phyloP scores from a whole-genome alignment of 805 yeast species.

The Metschnikowia noctiluminum region DNA sequence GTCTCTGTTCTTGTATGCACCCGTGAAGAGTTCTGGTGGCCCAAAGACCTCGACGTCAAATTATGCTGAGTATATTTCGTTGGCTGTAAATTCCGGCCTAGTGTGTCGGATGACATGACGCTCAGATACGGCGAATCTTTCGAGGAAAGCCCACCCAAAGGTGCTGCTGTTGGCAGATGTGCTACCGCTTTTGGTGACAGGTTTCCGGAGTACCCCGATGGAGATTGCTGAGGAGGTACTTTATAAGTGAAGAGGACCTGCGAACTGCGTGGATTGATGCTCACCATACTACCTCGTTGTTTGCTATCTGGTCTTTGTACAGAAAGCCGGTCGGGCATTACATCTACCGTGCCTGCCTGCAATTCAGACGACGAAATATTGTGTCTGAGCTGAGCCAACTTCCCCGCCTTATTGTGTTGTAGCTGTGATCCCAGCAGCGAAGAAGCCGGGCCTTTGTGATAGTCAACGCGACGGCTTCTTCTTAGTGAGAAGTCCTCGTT shows the following conservation, averaged over 20 bases:
- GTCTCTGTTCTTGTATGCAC: neutral
- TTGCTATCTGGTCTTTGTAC: neutral
- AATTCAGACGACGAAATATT: constrained; percentile 12
- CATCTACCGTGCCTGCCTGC: neutral
- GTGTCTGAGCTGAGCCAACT: constrained; percentile 24
- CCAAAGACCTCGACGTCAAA: constrained; percentile 8
- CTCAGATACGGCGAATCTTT: constrained; percentile 25
- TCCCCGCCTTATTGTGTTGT: constrained; percentile 23
- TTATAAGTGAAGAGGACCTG: constrained; percentile 36
- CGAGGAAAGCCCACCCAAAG: constrained; percentile 5
- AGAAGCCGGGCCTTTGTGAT: constrained; percentile 27
- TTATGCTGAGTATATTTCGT: constrained; percentile 15
- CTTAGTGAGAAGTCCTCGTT: constrained; percentile 28
- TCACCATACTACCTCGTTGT: constrained; percentile 10
- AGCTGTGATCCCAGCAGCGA: constrained; percentile 25
- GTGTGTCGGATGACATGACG: constrained; percentile 8
- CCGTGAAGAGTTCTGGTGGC: neutral
- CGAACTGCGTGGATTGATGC: constrained; percentile 27
- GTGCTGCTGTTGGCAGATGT: neutral
- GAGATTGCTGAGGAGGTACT: constrained; percentile 15
- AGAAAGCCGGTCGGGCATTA: neutral
- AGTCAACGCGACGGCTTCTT: constrained; percentile 40
- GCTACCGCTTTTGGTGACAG: neutral
- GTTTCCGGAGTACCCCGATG: constrained; percentile 1
- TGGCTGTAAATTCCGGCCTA: constrained; percentile 12